phyloP scores from a whole-genome alignment of 1,284 basidiomycete species.

The Pascua sp. region DNA sequence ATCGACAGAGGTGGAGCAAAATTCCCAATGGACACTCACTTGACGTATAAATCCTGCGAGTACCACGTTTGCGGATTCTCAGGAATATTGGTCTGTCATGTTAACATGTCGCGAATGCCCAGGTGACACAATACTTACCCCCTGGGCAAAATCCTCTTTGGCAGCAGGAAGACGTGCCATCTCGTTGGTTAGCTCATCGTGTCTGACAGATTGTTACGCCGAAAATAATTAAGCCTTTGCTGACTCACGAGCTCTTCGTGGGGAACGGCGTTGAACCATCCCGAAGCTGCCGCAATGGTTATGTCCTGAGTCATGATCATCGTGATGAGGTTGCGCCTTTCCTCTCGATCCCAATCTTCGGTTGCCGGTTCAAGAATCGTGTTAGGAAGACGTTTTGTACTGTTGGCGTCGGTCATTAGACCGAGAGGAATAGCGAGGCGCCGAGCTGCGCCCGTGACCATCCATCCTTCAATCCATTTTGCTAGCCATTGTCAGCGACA shows the following conservation, averaged over 20 bases:
- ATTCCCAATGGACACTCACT: slow-evolving; percentile 16
- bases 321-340: slow-evolving; percentile 29
- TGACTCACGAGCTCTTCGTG: slow-evolving; percentile 38
- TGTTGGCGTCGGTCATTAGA: slow-evolving; percentile 18
- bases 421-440: slow-evolving; percentile 32
- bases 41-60: slow-evolving; percentile 31
- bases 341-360: slow-evolving; percentile 36
- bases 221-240: not conserved
- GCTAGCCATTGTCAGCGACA: not conserved
- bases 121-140: slow-evolving; percentile 11
- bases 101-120: not conserved
- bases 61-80: slow-evolving; percentile 36
- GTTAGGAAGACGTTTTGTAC: not conserved
- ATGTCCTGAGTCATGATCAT: slow-evolving; percentile 24
- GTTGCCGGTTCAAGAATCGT: slow-evolving; percentile 23
- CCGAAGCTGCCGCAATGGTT: slow-evolving; percentile 24
- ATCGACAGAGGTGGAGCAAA: not conserved
- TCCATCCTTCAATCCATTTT: slow-evolving; percentile 42
- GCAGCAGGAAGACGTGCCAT: slow-evolving; percentile 25
- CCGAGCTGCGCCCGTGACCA: slow-evolving; percentile 20
- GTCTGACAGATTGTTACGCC: not conserved
- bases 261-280: slow-evolving; percentile 29
- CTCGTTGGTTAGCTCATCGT: slow-evolving; percentile 6
- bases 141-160: slow-evolving; percentile 25
- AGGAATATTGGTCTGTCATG: slow-evolving; percentile 18